Base-by-base conservation (phyloP, 2,329 filamentous ascomycete species). In the Cadophora malorum region DNA sequence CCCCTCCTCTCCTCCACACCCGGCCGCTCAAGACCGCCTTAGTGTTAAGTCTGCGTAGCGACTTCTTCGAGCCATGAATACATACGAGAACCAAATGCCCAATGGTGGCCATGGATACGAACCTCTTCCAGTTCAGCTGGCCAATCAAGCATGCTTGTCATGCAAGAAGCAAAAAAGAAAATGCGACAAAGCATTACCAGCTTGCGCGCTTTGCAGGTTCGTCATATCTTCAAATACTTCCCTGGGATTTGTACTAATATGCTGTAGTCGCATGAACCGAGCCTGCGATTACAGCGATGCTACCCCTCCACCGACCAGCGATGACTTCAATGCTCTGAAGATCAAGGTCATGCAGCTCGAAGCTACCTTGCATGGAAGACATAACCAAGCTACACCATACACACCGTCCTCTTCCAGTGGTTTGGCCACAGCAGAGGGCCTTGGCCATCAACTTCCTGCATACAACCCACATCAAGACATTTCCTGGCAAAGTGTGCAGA, bases 141-240 rank as follows among this genome's bases (percentile, higher is more conserved):
- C 82, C 21, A 69, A 75, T 19, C 80, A 82, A 74, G 81, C 82
- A 66, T 84, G 82, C 71, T 69, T 78, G 53, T 77, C 80, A 35
- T 84, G 82, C 73, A 76, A 80, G 45, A 81, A 80, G 69, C 81
- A 85, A 74, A 86, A 86, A 76, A 78, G 84, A 53, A 83, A 81
- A 78, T 86, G 84, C 73, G 81, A 84, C 79, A 86, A 86, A 75
- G 73, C 71, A 4, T 71, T 86, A 1, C 84, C 84, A 16, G 73
- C 76, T 19, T 86, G 84, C 73, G 76, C 79, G 2, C 78, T 85
- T 4, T 86, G 84, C 74, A 71, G 72, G 23, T 59, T 25, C n/a
- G 56, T 45, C 21, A 8, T 19, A 5, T 9, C 33, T 21, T 45
- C 9, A 6, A 25, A 14, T 25, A 41, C 45, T 49, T 49, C 12